These are phyloP conservation scores for Stereum hirsutum DNA, from an alignment of 1,284 basidiomycete species.

Conservation along the genomic window DNA sequence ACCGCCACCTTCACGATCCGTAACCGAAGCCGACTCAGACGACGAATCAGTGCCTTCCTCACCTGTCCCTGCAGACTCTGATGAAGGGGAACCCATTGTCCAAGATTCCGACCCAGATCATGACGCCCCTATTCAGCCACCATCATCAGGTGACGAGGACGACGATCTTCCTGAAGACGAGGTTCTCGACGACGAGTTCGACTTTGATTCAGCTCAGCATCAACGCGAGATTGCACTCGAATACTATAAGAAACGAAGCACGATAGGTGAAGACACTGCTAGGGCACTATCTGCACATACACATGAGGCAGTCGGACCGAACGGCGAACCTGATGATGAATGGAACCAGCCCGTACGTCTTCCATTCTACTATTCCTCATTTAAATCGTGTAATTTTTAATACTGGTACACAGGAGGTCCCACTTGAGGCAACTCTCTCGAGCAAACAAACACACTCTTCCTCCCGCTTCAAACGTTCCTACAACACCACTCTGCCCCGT, in stretches of 20 bases:
- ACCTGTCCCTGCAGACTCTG: constrained; percentile 31
- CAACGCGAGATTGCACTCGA: constrained; percentile 68
- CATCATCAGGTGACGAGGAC: constrained; percentile 14
- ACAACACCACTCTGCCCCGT: constrained; percentile 20
- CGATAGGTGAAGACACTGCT: constrained; percentile 42
- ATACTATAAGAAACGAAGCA: constrained; percentile 52
- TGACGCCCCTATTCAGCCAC: constrained; percentile 7
- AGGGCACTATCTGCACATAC: constrained; percentile 39
- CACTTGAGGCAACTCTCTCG: constrained; percentile 28
- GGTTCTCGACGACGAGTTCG: constrained; percentile 36
- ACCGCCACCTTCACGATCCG: constrained; percentile 5
- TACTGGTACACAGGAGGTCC: constrained; percentile 24
- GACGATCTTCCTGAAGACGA: constrained; percentile 7
- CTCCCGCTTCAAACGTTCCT: constrained; percentile 56
- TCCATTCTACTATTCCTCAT: constrained; percentile 12
- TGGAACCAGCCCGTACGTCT: constrained; percentile 36
- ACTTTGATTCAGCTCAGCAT: constrained; percentile 51
- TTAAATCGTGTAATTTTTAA: constrained; percentile 7
- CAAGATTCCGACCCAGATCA: background rate
- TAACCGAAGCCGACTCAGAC: constrained; percentile 36
- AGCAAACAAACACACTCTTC: constrained; percentile 31
- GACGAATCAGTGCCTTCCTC: constrained; percentile 33
- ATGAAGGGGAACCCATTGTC: constrained; percentile 31
- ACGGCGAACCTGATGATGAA: constrained; percentile 21
- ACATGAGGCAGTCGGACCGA: constrained; percentile 27